Evolutionary conservation across 345 rosid genomes (phyloP), one percentile per base, ranked within the genome.

Genomic region (Nasturtium officinale): DNA sequence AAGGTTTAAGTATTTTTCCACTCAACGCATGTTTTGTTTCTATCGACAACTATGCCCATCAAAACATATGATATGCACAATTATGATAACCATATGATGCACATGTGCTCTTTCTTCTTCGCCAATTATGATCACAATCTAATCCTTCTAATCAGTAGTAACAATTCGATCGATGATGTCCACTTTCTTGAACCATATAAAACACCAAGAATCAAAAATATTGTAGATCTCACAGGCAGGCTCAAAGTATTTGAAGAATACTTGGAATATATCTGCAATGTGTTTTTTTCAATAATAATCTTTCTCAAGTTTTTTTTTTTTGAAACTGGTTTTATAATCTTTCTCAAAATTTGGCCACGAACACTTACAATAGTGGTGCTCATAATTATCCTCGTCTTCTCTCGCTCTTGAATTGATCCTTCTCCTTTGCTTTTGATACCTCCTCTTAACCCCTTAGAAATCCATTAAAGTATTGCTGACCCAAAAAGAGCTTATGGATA

Each of bases 31-130:
- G 60, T 74, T 66, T 66, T 58, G 61, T 66, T 35, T 74, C 53
- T 66, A 57, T 73, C 53, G 73, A 66, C 78, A 74, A 65, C 72
- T 74, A 74, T 65, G 66, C 72, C 21, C 66, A 74, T 65, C 35
- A 74, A 65, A 65, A 35, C 66, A 74, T 65, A 57, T 65, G 66
- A 74, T 65, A 57, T 2, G 56, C 40, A 74, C 57, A 74, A 74
- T 74, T 57, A 67, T 66, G 30, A 57, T 66, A 65, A 65, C 51
- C 59, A 65, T 56, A 55, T 65, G 59, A 35, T 73, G 52, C 64
- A 50, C 78, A 74, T 74, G 73, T 50, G 73, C 61, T 66, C 73
- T 58, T 66, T 33, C 50, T 33, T 38, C 45, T 5, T 58, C 6
- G 6, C 26, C 78, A 48, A 57, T 65, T 43, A 53, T 63, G 46